Evolutionary conservation across 140 eudicot species (phyloP).

Genomic region (Bidens hawaiensis): DNA sequence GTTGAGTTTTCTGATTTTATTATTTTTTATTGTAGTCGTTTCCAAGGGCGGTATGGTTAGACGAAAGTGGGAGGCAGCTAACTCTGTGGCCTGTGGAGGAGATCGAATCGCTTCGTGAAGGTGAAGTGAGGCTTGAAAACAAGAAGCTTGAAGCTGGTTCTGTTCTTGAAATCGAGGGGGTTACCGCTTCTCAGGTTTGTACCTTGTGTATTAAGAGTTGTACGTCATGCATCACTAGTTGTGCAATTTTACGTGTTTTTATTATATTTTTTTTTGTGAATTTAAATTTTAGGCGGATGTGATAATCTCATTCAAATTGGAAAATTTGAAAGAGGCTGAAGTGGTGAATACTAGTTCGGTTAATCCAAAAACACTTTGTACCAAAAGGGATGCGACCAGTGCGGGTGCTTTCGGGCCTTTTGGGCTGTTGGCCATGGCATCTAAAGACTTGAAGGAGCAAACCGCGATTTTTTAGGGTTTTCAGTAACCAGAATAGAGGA

Average conservation of each 20-base stretch:
- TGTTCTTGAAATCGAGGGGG: constrained; percentile 38
- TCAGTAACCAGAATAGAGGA: constrained; percentile 26
- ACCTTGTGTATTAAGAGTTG: constrained; percentile 1
- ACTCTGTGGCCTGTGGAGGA: constrained; percentile 74
- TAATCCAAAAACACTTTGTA: constrained; percentile 55
- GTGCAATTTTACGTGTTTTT: not conserved
- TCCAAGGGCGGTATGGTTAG: constrained; percentile 61
- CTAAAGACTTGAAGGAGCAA: constrained; percentile 50
- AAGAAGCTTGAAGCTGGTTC: constrained; percentile 32
- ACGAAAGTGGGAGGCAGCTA: constrained; percentile 52
- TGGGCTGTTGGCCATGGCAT: constrained; percentile 58
- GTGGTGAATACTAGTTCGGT: constrained; percentile 35
- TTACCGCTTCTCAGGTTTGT: constrained; percentile 68
- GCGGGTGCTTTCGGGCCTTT: constrained; percentile 63
- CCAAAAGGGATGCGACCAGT: constrained; percentile 38
- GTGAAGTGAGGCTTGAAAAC: constrained; percentile 27
- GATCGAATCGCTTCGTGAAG: constrained; percentile 41
- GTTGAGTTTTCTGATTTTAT: no score
- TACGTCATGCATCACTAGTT: not conserved
- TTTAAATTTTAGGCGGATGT: constrained; percentile 65
- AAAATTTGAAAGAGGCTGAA: constrained; percentile 43
- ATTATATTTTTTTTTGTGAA: not conserved
- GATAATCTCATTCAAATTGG: constrained; percentile 44
- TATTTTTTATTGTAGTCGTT: constrained; percentile 33
- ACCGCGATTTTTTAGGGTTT: constrained; percentile 75